Percentiles rank a stretch among this genome's conserved stretches.
These are phyloP conservation scores for Lathyrus oleraceus DNA, from an alignment of 306 rosid species.

Conservation along the genomic window DNA sequence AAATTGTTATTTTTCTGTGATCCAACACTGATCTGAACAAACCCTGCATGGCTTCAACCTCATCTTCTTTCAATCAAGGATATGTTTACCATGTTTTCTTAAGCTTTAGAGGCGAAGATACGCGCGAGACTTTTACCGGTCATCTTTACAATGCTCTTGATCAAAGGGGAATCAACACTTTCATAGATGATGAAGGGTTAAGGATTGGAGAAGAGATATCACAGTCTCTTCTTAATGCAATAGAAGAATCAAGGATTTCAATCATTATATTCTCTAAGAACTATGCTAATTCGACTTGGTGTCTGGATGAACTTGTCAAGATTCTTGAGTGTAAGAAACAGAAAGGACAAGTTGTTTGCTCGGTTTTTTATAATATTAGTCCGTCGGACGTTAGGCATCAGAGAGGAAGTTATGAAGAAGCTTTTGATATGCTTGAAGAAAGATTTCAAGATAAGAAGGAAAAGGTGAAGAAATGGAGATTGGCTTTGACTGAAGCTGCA, in stretches of 20 bases:
- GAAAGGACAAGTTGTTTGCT: conserved; percentile 34
- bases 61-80: conserved; percentile 30
- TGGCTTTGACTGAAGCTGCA: conserved; percentile 38
- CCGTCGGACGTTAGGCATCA: conserved; percentile 36
- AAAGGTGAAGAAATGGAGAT: conserved; percentile 35
- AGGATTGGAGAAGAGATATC: conserved; percentile 38
- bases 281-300: conserved; percentile 37
- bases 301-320: conserved; percentile 37
- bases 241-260: conserved; percentile 37
- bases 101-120: conserved; percentile 35
- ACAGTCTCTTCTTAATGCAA: conserved; percentile 39
- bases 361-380: conserved; percentile 28
- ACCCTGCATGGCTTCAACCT: conserved; percentile 7
- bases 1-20: background rate
- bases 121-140: conserved; percentile 32
- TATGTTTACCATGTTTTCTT: conserved; percentile 38
- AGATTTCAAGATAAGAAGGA: conserved; percentile 33
- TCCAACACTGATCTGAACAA: background rate
- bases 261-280: conserved; percentile 38
- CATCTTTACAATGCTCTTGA: conserved; percentile 39
- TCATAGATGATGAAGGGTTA: conserved; percentile 39
- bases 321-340: conserved; percentile 32
- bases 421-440: conserved; percentile 36
- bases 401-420: conserved; percentile 35
- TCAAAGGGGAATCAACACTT: conserved; percentile 42